phyloP scores from a whole-genome alignment of 768 basidiomycete genomes.

The Lactifluus volemus region DNA sequence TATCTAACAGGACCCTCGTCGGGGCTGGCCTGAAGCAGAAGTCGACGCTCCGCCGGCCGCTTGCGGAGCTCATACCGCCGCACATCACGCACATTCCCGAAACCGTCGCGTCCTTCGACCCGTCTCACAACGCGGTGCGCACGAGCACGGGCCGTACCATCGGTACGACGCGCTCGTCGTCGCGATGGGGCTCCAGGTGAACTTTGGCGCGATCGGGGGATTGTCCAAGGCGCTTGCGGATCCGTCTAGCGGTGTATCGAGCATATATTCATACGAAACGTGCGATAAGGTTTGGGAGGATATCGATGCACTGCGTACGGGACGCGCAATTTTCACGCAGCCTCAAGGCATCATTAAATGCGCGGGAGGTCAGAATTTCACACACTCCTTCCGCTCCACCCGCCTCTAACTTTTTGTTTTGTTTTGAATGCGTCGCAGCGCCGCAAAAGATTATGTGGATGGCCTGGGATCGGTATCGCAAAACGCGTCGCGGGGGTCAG shows the following conservation, averaged over 20 bases:
- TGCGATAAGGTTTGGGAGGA: conserved; percentile 86
- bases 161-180: conserved; percentile 83
- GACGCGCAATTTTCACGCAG: conserved; percentile 91
- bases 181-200: conserved; percentile 80
- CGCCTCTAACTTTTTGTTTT: neutral
- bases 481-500: conserved; percentile 46
- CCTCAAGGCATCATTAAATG: conserved; percentile 91
- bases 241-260: conserved; percentile 72
- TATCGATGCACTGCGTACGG: conserved; percentile 64
- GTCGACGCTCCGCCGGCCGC: conserved; percentile 52
- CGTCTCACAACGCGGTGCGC: conserved; percentile 61
- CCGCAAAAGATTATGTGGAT: conserved; percentile 97
- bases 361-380: conserved; percentile 55
- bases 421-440: conserved; percentile 32
- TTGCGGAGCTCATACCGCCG: conserved; percentile 63
- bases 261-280: conserved; percentile 86
- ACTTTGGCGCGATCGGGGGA: conserved; percentile 70
- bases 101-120: conserved; percentile 66
- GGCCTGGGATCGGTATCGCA: conserved; percentile 77
- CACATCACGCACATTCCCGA: conserved; percentile 66
- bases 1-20: conserved; percentile 67
- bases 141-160: conserved; percentile 62
- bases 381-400: neutral
- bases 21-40: conserved; percentile 80
- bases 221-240: conserved; percentile 71